Evolutionary conservation across 176 grass and related monocot genomes (phyloP).

Genomic region (Dactylis glomerata): DNA sequence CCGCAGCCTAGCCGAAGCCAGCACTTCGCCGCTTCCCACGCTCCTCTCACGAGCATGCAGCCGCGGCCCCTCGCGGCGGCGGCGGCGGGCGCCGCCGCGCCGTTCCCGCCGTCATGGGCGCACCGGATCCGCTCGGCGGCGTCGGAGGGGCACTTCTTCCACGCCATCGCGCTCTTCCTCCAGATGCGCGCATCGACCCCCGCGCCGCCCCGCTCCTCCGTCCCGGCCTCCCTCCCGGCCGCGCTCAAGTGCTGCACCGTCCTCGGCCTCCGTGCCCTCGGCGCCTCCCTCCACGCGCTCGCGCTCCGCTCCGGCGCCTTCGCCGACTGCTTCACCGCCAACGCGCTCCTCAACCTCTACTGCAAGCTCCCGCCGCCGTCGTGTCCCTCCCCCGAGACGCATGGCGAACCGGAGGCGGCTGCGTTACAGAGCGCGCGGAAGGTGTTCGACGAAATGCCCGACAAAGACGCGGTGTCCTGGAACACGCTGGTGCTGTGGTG

Average conservation of each 20-base stretch:
- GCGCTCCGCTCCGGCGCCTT: conserved; percentile 54
- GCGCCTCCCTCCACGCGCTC: conserved; percentile 52
- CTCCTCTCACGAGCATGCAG: not conserved
- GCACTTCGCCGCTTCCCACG: not conserved
- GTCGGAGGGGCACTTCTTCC: conserved; percentile 41
- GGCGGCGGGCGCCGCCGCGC: not conserved
- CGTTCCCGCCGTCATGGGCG: conserved; percentile 33
- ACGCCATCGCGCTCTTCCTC: conserved; percentile 51
- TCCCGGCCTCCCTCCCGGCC: conserved; percentile 44
- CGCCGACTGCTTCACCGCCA: conserved; percentile 51
- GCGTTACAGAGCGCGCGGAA: conserved; percentile 26
- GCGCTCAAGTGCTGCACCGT: conserved; percentile 58
- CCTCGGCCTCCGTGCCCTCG: conserved; percentile 38
- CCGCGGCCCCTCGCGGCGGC: conserved; percentile 24
- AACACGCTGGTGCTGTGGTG: conserved; percentile 49
- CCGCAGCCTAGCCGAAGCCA: not conserved
- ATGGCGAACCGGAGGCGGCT: not conserved
- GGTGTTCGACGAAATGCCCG: conserved; percentile 64
- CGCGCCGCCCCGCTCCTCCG: conserved; percentile 17
- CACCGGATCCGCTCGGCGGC: conserved; percentile 45
- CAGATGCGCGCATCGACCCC: conserved; percentile 32
- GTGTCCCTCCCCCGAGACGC: not conserved
- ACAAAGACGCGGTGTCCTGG: conserved; percentile 62
- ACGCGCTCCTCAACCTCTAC: conserved; percentile 72
- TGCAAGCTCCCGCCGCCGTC: conserved; percentile 32